These are phyloP conservation scores for Microcera coccophila DNA, from an alignment of 2,329 filamentous ascomycete species.

Conservation along the genomic window DNA sequence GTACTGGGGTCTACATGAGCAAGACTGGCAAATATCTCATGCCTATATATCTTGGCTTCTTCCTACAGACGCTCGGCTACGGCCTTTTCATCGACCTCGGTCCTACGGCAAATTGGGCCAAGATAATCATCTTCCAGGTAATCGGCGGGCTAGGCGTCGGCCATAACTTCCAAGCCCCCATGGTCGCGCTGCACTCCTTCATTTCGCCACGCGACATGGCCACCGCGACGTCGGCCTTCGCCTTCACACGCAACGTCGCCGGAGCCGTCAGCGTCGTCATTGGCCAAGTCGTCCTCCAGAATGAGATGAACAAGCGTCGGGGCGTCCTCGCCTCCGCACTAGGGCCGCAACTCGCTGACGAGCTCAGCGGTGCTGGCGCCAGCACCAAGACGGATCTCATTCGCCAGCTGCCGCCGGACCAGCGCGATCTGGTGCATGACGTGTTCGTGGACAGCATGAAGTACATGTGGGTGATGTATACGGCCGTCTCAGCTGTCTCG, in stretches of 20 bases:
- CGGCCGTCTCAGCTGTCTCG: too few relatives aligned
- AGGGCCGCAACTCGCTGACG: too few relatives aligned
- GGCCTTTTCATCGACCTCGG: constrained; percentile 4
- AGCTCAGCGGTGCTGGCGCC: too few relatives aligned
- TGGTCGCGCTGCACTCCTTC: constrained; percentile 42
- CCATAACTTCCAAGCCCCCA: constrained; percentile 3
- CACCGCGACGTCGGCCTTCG: constrained; percentile 57
- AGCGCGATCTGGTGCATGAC: too few relatives aligned
- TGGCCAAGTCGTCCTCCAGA: constrained; percentile 69
- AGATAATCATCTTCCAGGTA: constrained; percentile 2
- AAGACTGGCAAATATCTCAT: constrained; percentile 4
- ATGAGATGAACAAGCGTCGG: constrained; percentile 38
- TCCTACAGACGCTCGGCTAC: constrained; percentile 1
- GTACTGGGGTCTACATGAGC: constrained; percentile 1
- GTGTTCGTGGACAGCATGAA: too few relatives aligned
- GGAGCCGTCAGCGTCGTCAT: constrained; percentile 61
- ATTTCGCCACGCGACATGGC: constrained; percentile 55
- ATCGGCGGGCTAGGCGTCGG: constrained; percentile 3
- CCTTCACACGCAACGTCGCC: constrained; percentile 59
- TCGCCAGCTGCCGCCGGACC: too few relatives aligned
- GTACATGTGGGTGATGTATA: too few relatives aligned
- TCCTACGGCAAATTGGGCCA: constrained; percentile 1
- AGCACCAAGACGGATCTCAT: too few relatives aligned
- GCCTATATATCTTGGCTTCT: constrained; percentile 1
- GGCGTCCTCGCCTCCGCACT: too few relatives aligned